Evolutionary conservation across 352 stramenopile genomes (phyloP).

Genomic region (Phytophthora pluvialis): DNA sequence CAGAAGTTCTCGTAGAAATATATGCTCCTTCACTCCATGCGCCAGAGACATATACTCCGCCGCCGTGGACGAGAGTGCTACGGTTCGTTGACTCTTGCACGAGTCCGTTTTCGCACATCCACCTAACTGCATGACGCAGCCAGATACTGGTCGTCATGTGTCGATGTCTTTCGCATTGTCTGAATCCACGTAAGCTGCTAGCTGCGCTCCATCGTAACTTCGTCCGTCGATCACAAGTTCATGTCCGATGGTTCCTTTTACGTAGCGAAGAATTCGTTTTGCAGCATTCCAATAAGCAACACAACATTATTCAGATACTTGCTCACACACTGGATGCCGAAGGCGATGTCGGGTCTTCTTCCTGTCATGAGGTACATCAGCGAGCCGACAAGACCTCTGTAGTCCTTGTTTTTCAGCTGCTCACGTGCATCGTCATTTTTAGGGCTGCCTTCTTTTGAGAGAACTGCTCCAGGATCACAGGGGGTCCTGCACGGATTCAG

Average conservation of each 20-base stretch:
- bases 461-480: background rate
- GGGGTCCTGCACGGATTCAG: conserved; percentile 2
- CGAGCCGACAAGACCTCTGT: conserved; percentile 11
- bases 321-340: conserved; percentile 9
- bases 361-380: conserved; percentile 26
- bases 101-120: conserved; percentile 13
- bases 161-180: conserved; percentile 20
- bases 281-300: conserved; percentile 14
- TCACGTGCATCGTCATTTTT: conserved; percentile 2
- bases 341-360: conserved; percentile 19
- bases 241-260: conserved; percentile 8
- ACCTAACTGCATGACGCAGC: conserved; percentile 16
- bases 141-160: conserved; percentile 3
- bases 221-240: conserved; percentile 8
- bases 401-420: conserved; percentile 20
- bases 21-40: conserved; percentile 14
- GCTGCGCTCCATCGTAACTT: background rate
- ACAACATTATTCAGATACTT: conserved; percentile 18
- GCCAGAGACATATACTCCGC: conserved; percentile 22
- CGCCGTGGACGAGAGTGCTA: conserved; percentile 3
- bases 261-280: conserved; percentile 20
- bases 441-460: conserved; percentile 5
- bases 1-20: conserved; percentile 20
- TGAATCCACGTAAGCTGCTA: conserved; percentile 13
- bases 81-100: conserved; percentile 2